Evolutionary conservation across 768 basidiomycete genomes (phyloP).

Genomic region (Lactarius psammicola): DNA sequence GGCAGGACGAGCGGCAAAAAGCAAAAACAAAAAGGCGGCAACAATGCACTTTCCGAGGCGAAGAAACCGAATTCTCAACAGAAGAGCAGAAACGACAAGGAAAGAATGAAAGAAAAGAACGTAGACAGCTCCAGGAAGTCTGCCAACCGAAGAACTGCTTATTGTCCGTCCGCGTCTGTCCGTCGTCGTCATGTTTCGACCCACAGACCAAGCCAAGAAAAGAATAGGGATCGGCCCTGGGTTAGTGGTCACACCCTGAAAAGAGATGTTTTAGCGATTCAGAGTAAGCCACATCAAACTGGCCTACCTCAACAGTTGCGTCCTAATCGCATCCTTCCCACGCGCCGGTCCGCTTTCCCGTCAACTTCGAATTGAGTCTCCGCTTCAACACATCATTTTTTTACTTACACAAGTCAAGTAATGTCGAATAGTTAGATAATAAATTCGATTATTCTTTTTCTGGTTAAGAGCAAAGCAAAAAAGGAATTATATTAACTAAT

Average conservation of each 20-base stretch:
- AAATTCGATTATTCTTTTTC: no score
- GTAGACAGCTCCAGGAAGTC: not conserved
- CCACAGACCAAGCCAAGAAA: not conserved
- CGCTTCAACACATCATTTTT: no score
- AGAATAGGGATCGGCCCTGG: conserved; percentile 4
- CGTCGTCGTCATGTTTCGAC: not conserved
- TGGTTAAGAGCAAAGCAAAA: no score
- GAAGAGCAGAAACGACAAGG: not conserved
- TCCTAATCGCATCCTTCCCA: no score
- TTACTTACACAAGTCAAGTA: no score
- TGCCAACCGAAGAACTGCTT: not conserved
- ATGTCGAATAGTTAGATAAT: no score
- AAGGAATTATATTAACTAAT: no score
- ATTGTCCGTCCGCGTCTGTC: not conserved
- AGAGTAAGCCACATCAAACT: no score
- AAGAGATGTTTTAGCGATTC: not conserved
- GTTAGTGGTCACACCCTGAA: conserved; percentile 12
- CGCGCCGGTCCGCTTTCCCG: no score
- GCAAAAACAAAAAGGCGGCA: not conserved
- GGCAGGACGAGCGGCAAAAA: no score
- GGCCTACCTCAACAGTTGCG: no score
- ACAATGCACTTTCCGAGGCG: not conserved
- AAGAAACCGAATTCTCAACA: not conserved
- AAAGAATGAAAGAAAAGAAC: not conserved
- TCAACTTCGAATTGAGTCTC: no score